phyloP scores from a whole-genome alignment of 1,284 basidiomycete genomes.

The Mycena citricolor region DNA sequence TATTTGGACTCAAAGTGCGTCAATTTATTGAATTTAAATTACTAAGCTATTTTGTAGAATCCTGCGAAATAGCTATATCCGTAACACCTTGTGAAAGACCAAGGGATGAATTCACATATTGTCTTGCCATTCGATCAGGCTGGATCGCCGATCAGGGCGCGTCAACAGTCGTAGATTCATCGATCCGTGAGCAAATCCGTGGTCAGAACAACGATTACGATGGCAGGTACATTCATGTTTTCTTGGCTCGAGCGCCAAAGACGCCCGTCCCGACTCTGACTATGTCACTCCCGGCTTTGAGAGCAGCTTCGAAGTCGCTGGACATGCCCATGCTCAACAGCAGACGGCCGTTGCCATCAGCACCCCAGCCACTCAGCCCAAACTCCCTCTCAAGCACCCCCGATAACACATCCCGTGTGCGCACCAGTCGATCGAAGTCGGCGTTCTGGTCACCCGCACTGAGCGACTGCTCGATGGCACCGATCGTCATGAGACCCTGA shows the following conservation, averaged over 20 bases:
- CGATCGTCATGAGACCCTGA: slow-evolving; percentile 96
- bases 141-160: too few relatives aligned
- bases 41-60: too few relatives aligned
- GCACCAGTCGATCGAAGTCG: slow-evolving; percentile 77
- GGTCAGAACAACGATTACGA: too few relatives aligned
- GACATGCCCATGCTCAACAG: slow-evolving; percentile 99
- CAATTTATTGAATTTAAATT: too few relatives aligned
- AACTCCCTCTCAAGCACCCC: slow-evolving; percentile 40
- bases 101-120: too few relatives aligned
- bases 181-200: too few relatives aligned
- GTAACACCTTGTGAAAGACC: too few relatives aligned
- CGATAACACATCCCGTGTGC: slow-evolving; percentile 61
- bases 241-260: slow-evolving; percentile 75
- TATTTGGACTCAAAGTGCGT: too few relatives aligned
- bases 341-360: slow-evolving; percentile 50
- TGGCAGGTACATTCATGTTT: too few relatives aligned
- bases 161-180: too few relatives aligned
- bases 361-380: slow-evolving; percentile 47
- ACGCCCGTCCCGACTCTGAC: slow-evolving; percentile 93
- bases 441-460: slow-evolving; percentile 66
- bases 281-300: slow-evolving; percentile 82
- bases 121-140: too few relatives aligned
- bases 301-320: slow-evolving; percentile 87
- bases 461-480: slow-evolving; percentile 74
- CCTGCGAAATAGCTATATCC: too few relatives aligned